phyloP scores from a whole-genome alignment of 257 asterid genomes.

The Ligustrum vulgare region DNA sequence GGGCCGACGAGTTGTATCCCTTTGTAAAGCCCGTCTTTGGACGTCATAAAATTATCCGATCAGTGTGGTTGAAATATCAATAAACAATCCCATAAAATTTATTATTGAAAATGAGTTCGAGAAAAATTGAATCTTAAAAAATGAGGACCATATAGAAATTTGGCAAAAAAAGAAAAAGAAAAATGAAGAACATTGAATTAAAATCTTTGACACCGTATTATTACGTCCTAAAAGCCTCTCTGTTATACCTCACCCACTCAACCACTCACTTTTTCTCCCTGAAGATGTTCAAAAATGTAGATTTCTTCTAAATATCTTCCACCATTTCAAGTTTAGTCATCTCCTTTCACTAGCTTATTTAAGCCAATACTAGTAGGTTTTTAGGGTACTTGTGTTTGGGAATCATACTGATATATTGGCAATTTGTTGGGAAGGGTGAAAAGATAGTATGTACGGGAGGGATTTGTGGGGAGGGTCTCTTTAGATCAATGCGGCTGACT shows the following conservation, averaged over 20 bases:
- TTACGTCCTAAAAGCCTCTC: too few relatives aligned
- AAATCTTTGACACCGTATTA: too few relatives aligned
- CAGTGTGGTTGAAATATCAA: too few relatives aligned
- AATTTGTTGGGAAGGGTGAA: not conserved
- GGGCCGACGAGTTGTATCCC: too few relatives aligned
- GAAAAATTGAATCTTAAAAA: too few relatives aligned
- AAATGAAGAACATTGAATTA: too few relatives aligned
- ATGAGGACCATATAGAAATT: too few relatives aligned
- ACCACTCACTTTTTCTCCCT: not conserved
- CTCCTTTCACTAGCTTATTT: not conserved
- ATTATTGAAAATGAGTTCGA: too few relatives aligned
- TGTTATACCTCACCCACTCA: not conserved
- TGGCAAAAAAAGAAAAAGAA: too few relatives aligned
- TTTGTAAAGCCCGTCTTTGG: too few relatives aligned
- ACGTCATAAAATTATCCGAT: too few relatives aligned
- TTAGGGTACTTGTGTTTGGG: not conserved
- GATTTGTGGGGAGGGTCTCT: constrained; percentile 99
- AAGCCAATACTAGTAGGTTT: constrained; percentile 7
- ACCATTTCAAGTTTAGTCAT: not conserved
- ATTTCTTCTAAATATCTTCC: not conserved
- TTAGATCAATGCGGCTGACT: constrained; percentile 81
- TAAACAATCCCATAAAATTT: too few relatives aligned
- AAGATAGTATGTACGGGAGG: constrained; percentile 70
- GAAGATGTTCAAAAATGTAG: not conserved
- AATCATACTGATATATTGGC: not conserved